Percentiles rank a stretch among this genome's conserved stretches.
These are phyloP conservation scores for Vinca minor DNA, from an alignment of 257 asterid species.

Conservation along the genomic window DNA sequence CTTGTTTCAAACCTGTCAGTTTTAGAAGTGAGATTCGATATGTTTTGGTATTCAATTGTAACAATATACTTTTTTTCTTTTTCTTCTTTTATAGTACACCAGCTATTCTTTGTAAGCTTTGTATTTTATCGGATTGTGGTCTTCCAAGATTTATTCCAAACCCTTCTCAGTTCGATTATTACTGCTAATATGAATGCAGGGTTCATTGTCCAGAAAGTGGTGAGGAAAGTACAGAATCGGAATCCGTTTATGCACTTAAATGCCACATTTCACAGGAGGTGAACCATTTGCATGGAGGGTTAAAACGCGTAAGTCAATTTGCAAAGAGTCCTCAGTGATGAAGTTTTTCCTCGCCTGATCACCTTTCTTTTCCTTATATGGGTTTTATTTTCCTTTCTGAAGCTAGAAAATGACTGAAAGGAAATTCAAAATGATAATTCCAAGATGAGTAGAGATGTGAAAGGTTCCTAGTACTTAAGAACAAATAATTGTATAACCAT, in stretches of 20 bases:
- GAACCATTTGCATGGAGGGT: conserved; percentile 96
- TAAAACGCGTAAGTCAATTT: conserved; percentile 62
- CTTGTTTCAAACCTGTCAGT: not conserved
- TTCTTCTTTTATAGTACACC: too few species aligned
- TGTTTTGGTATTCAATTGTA: too few species aligned
- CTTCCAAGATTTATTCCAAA: too few species aligned
- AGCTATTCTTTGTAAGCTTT: too few species aligned
- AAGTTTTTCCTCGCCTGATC: not conserved
- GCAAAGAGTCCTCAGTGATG: not conserved
- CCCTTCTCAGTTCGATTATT: conserved; percentile 8
- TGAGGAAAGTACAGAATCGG: conserved; percentile 87
- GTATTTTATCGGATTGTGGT: too few species aligned
- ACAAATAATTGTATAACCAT: too few species aligned
- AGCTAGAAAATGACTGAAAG: not conserved
- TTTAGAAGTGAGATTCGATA: too few species aligned
- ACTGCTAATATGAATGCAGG: conserved; percentile 42
- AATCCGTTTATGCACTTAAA: conserved; percentile 85
- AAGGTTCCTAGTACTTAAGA: too few species aligned
- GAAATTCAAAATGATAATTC: too few species aligned
- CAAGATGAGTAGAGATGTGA: too few species aligned
- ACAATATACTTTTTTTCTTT: too few species aligned
- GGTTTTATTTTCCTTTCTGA: not conserved
- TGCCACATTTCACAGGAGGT: conserved; percentile 99
- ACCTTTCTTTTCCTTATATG: conserved; percentile 6
- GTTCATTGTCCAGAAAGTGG: conserved; percentile 98